phyloP scores from a whole-genome alignment of 805 yeast genomes.

The Barnettozyma sucrosica region DNA sequence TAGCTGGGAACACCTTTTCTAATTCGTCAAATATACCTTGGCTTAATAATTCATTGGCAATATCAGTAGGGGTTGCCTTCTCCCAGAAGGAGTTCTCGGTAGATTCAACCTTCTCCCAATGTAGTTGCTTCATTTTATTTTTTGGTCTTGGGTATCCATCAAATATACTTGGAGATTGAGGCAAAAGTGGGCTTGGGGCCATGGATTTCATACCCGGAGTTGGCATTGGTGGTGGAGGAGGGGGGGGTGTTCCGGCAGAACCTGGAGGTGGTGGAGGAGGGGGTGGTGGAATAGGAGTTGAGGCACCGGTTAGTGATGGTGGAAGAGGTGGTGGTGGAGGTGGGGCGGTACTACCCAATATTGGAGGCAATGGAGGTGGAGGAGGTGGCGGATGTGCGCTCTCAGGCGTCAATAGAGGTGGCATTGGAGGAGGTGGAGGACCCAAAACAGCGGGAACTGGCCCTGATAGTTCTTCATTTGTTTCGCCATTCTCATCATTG shows the following conservation, averaged over 20 bases:
- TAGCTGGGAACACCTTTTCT: slow-evolving; percentile 84
- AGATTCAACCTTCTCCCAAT: slow-evolving; percentile 90
- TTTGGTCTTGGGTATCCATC: slow-evolving; percentile 13
- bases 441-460: slow-evolving; percentile 12
- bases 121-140: slow-evolving; percentile 83
- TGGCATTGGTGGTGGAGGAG: slow-evolving; percentile 26
- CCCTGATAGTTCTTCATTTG: slow-evolving; percentile 6
- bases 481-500: slow-evolving; percentile 3
- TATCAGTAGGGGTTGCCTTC: slow-evolving; percentile 48
- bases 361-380: slow-evolving; percentile 23
- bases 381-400: slow-evolving; percentile 28
- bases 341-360: slow-evolving; percentile 20
- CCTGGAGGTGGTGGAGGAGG: slow-evolving; percentile 30
- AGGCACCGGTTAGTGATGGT: slow-evolving; percentile 31
- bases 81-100: slow-evolving; percentile 88
- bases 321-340: slow-evolving; percentile 24
- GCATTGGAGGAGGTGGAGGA: slow-evolving; percentile 23
- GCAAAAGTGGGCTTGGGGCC: slow-evolving; percentile 16
- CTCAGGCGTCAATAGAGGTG: neutral
- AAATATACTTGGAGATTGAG: slow-evolving; percentile 12
- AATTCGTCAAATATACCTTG: slow-evolving; percentile 80
- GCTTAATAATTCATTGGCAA: slow-evolving; percentile 53
- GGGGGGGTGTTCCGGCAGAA: slow-evolving; percentile 15
- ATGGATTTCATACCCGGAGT: slow-evolving; percentile 13
- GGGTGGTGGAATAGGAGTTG: slow-evolving; percentile 30